Base-by-base conservation (phyloP, 2,329 filamentous ascomycete species). In the Talaromyces sp. region DNA sequence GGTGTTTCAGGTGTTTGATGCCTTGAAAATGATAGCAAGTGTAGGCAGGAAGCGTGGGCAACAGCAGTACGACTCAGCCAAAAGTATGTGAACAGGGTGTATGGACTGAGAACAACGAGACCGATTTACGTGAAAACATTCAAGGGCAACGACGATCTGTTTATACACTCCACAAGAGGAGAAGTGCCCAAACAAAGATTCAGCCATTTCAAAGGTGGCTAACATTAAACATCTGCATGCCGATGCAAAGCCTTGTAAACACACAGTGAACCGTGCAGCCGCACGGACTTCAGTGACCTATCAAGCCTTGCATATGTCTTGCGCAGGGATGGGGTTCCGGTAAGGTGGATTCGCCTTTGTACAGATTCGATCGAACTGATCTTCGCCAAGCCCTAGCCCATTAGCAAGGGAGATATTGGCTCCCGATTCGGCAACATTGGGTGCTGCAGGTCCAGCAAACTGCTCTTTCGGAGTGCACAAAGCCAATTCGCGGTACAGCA, bases 251-350 rank as follows among this genome's bases (percentile, higher is more conserved):
- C 61, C 61, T 67, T 70, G 69, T 76, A 76, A 76, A 77, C 74
- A 76, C 71, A 74, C 69, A 66, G 64, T 65, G 57, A 67, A 61
- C 62, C 67, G 63, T 68, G 64, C 67, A 55, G 63, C 67, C 60
- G 71, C 73, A 75, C 71, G 69, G 73, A 73, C 70, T 61, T 65
- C 68, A 69, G 68, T 69, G 69, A 68, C 70, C 71, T 72, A 74
- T 72, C 71, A 66, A 67, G 71, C 74, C 75, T 76, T 77, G 72
- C 75, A 76, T 76, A 67, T 71, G 65, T 69, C 69, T 70, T 71
- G 74, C 69, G 69, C 67, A 71, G 72, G 73, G 72, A 69, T 73
- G 72, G 70, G 67, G 66, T 66, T 66, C 70, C 68, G 66, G 66
- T 65, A 71, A 70, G 67, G 69, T 66, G 67, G 65, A 62, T 60